Conservation (phyloP, 345 rosid species). For the Ailanthus altissimus region DNA sequence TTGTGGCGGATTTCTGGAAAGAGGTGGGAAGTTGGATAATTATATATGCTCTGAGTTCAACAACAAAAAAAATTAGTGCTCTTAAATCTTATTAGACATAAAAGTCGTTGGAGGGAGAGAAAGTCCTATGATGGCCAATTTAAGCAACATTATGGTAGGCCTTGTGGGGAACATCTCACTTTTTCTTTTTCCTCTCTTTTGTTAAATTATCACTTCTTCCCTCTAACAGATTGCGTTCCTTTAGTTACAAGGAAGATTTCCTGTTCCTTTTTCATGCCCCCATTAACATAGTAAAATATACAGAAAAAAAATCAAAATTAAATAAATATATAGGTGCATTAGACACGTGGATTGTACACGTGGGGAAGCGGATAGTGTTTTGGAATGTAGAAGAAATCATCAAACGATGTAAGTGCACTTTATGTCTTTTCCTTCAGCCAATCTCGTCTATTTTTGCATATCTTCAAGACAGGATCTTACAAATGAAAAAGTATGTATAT, state of each 20-base stretch:
- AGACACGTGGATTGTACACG: slow-evolving; percentile 42
- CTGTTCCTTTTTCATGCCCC: slow-evolving; percentile 38
- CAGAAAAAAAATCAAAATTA: too few relatives aligned
- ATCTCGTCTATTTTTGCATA: slow-evolving; percentile 40
- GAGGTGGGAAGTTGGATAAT: neutral
- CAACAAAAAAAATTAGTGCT: neutral
- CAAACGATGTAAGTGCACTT: slow-evolving; percentile 15
- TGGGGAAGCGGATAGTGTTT: slow-evolving; percentile 24
- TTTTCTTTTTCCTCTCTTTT: slow-evolving; percentile 26
- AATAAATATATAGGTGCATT: slow-evolving; percentile 2
- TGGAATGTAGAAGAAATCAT: neutral
- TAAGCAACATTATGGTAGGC: slow-evolving; percentile 49
- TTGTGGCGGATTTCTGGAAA: slow-evolving; percentile 15
- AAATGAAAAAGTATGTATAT: slow-evolving; percentile 25
- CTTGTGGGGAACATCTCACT: slow-evolving; percentile 50
- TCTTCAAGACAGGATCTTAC: slow-evolving; percentile 42
- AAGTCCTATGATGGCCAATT: slow-evolving; percentile 28
- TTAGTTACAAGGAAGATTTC: slow-evolving; percentile 48
- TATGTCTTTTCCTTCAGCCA: slow-evolving; percentile 39
- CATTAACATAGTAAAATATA: neutral
- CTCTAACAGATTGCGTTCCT: slow-evolving; percentile 36
- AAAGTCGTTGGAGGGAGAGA: slow-evolving; percentile 46
- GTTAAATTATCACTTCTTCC: neutral
- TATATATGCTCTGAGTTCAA: neutral
- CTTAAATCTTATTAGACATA: slow-evolving; percentile 19